Conservation (phyloP, 768 basidiomycete species). For the Xerocomellus amylosporus region DNA sequence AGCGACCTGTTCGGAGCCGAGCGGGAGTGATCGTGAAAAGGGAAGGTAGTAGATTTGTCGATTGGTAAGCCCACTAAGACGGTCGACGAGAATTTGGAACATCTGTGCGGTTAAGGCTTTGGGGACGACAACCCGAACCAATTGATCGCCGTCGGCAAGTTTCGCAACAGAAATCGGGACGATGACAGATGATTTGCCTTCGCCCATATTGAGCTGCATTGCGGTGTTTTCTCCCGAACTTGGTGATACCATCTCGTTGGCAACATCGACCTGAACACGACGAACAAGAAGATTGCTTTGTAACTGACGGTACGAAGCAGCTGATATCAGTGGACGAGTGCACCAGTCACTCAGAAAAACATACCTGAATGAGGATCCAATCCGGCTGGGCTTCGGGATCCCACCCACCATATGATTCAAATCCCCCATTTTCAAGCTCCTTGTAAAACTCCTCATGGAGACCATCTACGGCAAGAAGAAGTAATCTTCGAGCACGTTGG, state of each 20-base stretch:
- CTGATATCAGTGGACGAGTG: not conserved
- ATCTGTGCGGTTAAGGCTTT: conserved; percentile 45
- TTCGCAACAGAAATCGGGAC: conserved; percentile 41
- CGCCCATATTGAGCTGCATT: conserved; percentile 33
- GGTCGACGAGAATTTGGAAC: conserved; percentile 43
- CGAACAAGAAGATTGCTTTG: conserved; percentile 43
- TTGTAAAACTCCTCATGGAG: conserved; percentile 30
- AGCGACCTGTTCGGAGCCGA: conserved; percentile 14
- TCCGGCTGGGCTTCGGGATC: conserved; percentile 28
- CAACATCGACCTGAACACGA: conserved; percentile 38
- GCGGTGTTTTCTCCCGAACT: conserved; percentile 32
- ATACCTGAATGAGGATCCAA: conserved; percentile 45
- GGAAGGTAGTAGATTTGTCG: conserved; percentile 46
- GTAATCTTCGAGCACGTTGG: conserved; percentile 24
- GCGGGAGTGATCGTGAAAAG: conserved; percentile 40
- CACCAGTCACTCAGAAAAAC: not conserved
- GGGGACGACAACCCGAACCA: conserved; percentile 47
- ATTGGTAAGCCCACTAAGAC: conserved; percentile 42
- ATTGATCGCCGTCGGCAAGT: conserved; percentile 41
- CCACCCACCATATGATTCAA: conserved; percentile 19
- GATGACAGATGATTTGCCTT: conserved; percentile 43
- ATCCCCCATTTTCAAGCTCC: conserved; percentile 21
- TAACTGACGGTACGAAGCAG: conserved; percentile 30
- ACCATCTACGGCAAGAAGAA: conserved; percentile 6
- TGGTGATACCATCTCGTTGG: conserved; percentile 46